Conservation (phyloP, 306 rosid genomes). For the Neltuma alba region DNA sequence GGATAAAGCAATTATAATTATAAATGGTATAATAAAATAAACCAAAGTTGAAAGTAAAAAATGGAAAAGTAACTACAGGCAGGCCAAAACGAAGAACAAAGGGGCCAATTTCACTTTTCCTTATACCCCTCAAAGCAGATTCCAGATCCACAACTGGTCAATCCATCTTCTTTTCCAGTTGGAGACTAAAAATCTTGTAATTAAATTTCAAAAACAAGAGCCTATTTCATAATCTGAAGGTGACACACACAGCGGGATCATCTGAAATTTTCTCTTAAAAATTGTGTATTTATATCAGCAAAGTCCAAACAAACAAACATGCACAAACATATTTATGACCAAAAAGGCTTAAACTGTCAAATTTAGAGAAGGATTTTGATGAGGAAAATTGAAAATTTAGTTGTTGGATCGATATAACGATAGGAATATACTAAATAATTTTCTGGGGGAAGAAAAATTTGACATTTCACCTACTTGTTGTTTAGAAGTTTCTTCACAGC, state of each 20-base stretch:
- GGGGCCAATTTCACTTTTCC: slow-evolving; percentile 45
- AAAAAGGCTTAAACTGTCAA: not conserved
- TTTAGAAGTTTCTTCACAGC: slow-evolving; percentile 96
- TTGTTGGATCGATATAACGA: not conserved
- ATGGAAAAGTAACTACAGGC: slow-evolving; percentile 34
- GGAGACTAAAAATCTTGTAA: not conserved
- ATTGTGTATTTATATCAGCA: not conserved
- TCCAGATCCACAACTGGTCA: not conserved
- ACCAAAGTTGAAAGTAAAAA: slow-evolving; percentile 41
- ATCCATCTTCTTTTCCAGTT: not conserved
- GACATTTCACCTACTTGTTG: slow-evolving; percentile 68
- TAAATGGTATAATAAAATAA: slow-evolving; percentile 27
- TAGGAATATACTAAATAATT: not conserved
- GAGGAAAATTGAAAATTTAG: not conserved
- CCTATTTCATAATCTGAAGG: not conserved
- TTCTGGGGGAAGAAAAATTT: no score
- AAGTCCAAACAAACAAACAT: not conserved
- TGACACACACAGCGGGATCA: not conserved
- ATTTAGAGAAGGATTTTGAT: not conserved
- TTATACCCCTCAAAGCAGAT: slow-evolving; percentile 25
- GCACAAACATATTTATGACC: not conserved
- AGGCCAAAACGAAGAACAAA: slow-evolving; percentile 27
- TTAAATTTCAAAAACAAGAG: not conserved
- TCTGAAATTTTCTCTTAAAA: not conserved
- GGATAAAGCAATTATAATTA: slow-evolving; percentile 33